Conservation (phyloP, 768 basidiomycete genomes). For the Cantharellus anzutake region DNA sequence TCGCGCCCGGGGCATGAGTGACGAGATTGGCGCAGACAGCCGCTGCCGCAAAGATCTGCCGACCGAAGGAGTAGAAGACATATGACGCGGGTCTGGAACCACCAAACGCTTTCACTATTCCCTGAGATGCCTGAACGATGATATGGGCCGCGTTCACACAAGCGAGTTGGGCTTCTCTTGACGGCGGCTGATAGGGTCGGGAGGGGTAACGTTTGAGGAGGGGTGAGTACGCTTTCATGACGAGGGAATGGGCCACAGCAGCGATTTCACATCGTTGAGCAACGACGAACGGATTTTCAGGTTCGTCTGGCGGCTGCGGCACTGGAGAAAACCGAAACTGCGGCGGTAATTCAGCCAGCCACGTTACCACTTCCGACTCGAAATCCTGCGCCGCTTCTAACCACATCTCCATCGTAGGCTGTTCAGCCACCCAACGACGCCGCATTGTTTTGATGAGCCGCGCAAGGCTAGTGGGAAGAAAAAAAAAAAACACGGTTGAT, state of each 20-base stretch:
- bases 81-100: constrained; percentile 17
- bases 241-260: constrained; percentile 37
- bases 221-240: constrained; percentile 48
- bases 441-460: constrained; percentile 44
- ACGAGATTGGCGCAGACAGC: constrained; percentile 45
- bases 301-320: constrained; percentile 11
- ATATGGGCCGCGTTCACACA: constrained; percentile 46
- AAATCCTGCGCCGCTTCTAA: constrained; percentile 42
- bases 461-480: constrained; percentile 27
- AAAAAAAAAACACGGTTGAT: neutral
- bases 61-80: constrained; percentile 38
- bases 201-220: constrained; percentile 28
- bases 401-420: constrained; percentile 21
- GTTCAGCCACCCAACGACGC: constrained; percentile 28
- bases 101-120: constrained; percentile 21
- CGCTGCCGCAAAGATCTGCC: constrained; percentile 45
- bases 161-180: constrained; percentile 26
- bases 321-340: constrained; percentile 22
- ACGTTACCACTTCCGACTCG: constrained; percentile 36
- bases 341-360: constrained; percentile 32
- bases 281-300: constrained; percentile 19
- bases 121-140: constrained; percentile 22
- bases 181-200: constrained; percentile 22
- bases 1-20: constrained; percentile 30
- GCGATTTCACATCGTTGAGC: constrained; percentile 41